Percentiles rank a stretch among this genome's conserved stretches.
Conservation (phyloP, 345 rosid genomes). For the Murraya paniculata region DNA sequence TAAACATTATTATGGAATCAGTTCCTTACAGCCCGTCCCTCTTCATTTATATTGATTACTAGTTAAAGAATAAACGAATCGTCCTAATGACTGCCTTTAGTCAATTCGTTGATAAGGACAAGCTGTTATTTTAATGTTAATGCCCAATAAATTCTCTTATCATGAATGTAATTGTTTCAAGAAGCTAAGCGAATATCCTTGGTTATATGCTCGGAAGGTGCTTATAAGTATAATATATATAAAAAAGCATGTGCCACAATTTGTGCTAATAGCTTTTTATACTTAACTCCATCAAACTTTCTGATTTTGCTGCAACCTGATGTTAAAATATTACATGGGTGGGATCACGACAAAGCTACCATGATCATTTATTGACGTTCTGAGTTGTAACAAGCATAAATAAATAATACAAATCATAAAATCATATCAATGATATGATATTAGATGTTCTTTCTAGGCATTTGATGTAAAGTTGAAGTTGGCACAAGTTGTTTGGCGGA, state of each 20-base stretch:
- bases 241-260: not conserved
- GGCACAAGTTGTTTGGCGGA: conserved; percentile 25
- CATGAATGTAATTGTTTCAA: not conserved
- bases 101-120: too few relatives aligned
- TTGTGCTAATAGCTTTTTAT: not conserved
- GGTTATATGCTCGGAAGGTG: too few relatives aligned
- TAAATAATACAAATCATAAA: not conserved
- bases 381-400: not conserved
- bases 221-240: too few relatives aligned
- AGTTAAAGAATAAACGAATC: too few relatives aligned
- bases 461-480: conserved; percentile 23
- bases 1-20: too few relatives aligned
- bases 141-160: too few relatives aligned
- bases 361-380: not conserved
- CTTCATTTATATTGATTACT: too few relatives aligned
- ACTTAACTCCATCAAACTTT: not conserved
- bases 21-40: too few relatives aligned
- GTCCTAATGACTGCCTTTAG: too few relatives aligned
- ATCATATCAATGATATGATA: too few relatives aligned
- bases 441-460: not conserved
- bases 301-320: not conserved
- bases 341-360: not conserved
- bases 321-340: not conserved
- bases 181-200: not conserved
- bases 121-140: too few relatives aligned